phyloP scores from a whole-genome alignment of 2,329 filamentous ascomycete species.

The Sordariomycetes sp. region DNA sequence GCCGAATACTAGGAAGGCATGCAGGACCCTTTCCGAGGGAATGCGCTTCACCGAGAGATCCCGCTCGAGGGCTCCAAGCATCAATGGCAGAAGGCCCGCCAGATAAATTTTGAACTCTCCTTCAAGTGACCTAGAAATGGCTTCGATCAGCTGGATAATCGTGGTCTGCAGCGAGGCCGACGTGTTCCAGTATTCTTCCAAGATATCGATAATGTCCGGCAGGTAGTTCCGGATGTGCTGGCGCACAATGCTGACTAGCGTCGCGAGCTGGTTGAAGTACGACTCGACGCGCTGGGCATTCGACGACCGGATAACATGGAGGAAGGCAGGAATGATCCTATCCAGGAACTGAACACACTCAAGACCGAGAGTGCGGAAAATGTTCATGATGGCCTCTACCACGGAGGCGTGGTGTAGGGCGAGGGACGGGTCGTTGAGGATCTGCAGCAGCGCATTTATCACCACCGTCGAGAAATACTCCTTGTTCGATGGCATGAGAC shows the following conservation, averaged over 20 bases:
- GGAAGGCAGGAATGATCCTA: conserved; percentile 87
- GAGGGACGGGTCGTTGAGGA: conserved; percentile 82
- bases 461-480: conserved; percentile 98
- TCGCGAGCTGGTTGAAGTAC: conserved; percentile 93
- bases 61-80: conserved; percentile 87
- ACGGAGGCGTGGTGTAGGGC: conserved; percentile 85
- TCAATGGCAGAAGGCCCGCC: conserved; percentile 74
- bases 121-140: conserved; percentile 84
- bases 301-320: conserved; percentile 76
- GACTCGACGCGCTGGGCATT: conserved; percentile 71
- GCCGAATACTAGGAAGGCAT: conserved; percentile 92
- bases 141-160: conserved; percentile 83
- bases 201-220: conserved; percentile 70
- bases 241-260: conserved; percentile 85
- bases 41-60: conserved; percentile 64
- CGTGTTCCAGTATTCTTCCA: conserved; percentile 82
- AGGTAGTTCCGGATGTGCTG: conserved; percentile 92
- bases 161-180: conserved; percentile 75
- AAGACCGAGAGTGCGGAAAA: conserved; percentile 89
- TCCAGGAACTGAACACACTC: conserved; percentile 93
- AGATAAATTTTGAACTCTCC: conserved; percentile 97
- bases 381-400: conserved; percentile 97
- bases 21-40: conserved; percentile 80
- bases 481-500: conserved; percentile 88
- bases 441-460: conserved; percentile 86